Base-by-base conservation (phyloP, 2,329 filamentous ascomycete species). In the Daldinia eschscholtzii region DNA sequence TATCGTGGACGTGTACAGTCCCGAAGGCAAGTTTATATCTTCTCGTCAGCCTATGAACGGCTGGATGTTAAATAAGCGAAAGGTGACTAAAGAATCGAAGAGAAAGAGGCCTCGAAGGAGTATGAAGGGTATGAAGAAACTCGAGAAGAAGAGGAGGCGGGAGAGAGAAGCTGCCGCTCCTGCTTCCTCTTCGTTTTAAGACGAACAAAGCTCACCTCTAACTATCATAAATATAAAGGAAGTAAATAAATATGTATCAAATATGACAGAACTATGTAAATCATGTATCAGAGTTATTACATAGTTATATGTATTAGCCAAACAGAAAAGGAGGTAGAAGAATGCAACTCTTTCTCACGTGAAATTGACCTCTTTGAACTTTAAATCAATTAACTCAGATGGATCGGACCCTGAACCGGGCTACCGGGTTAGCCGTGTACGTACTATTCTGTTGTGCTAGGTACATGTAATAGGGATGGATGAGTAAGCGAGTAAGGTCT, bases 1-100 rank as follows among this genome's bases (percentile, higher is more conserved):
- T 0, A 84, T 89, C 9, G 87, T 99, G 6, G 94, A 98, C 72
- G 89, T 98, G 0, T 98, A 92, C 76, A 92, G 88, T 30, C 96
- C 96, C 0, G 86, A 93, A 65, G 96, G 96, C n/a, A 90, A 89
- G 74, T 96, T 92, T 73, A 84, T 98, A 33, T 91, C 86, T 0
- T 81, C 83, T 9, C 84, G 93, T 39, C 79, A 78, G 71, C 91
- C 92, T 1, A 89, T 97, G 84, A 89, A 91, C 73, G 92, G 89
- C 6, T 94, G 90, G 87, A 65, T 90, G 66, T 78, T 91, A 59
- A 87, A 86, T 71, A 88, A 88, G 77, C 87, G 87, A 30, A 82
- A 81, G 13, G 80, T 83, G n/a, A 80, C 82, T 26, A 80, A 80
- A 23, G 80, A 84, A 64, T 83, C 86, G 64, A 83, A 81, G 75